Conservation (phyloP, 352 stramenopile species). For the Globisporangium okanoganense region DNA sequence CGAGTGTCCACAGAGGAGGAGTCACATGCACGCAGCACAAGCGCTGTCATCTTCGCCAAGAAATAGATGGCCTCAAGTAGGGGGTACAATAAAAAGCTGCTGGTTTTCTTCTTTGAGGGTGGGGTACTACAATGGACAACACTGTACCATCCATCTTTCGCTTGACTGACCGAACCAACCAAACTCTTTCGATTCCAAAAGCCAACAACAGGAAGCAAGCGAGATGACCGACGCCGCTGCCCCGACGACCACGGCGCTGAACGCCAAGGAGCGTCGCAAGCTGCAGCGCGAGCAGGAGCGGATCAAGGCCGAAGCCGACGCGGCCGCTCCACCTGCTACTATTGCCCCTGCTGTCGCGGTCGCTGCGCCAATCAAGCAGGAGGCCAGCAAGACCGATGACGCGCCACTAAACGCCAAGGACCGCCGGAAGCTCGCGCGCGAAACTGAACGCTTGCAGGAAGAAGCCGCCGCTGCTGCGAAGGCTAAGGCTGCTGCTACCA, state of each 20-base stretch:
- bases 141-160: too few relatives aligned
- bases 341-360: slow-evolving; percentile 8
- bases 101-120: too few relatives aligned
- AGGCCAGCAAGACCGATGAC: not conserved
- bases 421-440: slow-evolving; percentile 22
- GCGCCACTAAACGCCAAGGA: slow-evolving; percentile 37
- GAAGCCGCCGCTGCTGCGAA: not conserved
- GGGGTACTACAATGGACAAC: too few relatives aligned
- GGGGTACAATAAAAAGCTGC: too few relatives aligned
- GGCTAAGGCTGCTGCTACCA: not conserved
- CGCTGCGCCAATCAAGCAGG: slow-evolving; percentile 11
- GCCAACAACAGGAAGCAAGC: not conserved
- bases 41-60: too few relatives aligned
- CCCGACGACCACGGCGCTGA: slow-evolving; percentile 31
- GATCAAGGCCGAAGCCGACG: slow-evolving; percentile 1
- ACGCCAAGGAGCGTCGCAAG: slow-evolving; percentile 80
- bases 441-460: slow-evolving; percentile 7
- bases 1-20: too few relatives aligned
- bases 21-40: too few relatives aligned
- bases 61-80: too few relatives aligned
- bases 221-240: slow-evolving; percentile 1
- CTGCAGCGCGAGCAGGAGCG: slow-evolving; percentile 57
- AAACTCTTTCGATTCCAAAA: not conserved
- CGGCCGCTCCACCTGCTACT: not conserved
- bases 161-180: too few relatives aligned